Percentiles rank a stretch among this genome's conserved stretches.
phyloP scores from a whole-genome alignment of 441 rosid species.

The Bruguiera hainesii region DNA sequence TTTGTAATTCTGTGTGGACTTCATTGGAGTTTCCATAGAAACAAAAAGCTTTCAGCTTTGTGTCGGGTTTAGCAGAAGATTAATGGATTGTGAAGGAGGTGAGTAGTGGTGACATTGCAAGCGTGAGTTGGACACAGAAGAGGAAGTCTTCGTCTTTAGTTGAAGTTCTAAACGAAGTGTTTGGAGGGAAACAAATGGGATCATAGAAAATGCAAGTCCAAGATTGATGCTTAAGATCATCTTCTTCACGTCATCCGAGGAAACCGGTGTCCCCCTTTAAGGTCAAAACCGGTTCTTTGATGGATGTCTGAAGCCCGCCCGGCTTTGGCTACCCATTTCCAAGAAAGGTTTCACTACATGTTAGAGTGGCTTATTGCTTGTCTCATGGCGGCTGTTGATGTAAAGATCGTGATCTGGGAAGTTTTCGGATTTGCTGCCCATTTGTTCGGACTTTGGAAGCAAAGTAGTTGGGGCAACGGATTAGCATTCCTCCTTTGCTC shows the following conservation, averaged over 20 bases:
- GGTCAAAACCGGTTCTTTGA: conserved; percentile 29
- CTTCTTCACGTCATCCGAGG: conserved; percentile 19
- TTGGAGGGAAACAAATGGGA: conserved; percentile 37
- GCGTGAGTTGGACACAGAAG: conserved; percentile 8
- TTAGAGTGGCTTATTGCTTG: neutral
- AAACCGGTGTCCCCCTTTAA: conserved; percentile 17
- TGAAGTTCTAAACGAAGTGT: conserved; percentile 27
- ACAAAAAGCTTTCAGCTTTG: no score
- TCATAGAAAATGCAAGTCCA: conserved; percentile 35
- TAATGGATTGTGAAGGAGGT: conserved; percentile 22
- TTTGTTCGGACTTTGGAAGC: no score
- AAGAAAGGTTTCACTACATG: neutral
- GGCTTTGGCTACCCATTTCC: conserved; percentile 11
- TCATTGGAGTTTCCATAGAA: no score
- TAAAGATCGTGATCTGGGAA: no score
- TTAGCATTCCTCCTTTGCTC: no score
- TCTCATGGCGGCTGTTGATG: neutral
- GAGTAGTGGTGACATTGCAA: conserved; percentile 4
- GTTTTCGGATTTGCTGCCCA: no score
- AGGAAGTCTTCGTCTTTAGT: conserved; percentile 17
- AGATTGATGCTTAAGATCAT: conserved; percentile 28
- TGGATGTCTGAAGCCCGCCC: conserved; percentile 29
- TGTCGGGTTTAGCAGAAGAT: no score
- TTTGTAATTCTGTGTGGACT: no score
- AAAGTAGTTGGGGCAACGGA: no score